Evolutionary conservation across 2,329 filamentous ascomycete species (phyloP), one percentile per base, ranked within the genome.

Genomic region (Colletotrichum musae): DNA sequence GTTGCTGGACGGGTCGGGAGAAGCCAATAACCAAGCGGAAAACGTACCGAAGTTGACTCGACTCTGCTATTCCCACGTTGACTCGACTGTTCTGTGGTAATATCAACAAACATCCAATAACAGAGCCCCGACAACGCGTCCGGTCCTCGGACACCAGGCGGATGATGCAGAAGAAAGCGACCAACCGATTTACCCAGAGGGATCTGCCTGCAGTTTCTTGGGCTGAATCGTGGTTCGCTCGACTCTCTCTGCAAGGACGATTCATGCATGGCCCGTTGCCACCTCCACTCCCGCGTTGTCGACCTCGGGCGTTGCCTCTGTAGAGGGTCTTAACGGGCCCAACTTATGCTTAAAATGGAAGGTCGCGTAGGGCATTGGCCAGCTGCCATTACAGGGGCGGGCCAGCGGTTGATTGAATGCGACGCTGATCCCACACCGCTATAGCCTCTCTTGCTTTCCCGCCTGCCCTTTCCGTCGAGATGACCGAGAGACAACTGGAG

Each of bases 311-410:
- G 60, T 51, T 43, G 21, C 61, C 59, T 59, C 56, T 43, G 18
- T 24, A 50, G 61, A 60, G 56, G 61, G 56, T 48, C 56, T 53
- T 59, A 57, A 50, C 9, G 16, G 39, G 15, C 15, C 41, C 50
- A 59, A 69, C 24, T 69, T 60, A 66, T 60, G 66, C 66, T 69
- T 69, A 66, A 65, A 66, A 18, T 58, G 66, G 66, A 69, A 69
- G 66, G 66, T 69, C 66, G 61, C 56, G 48, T 47, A 26, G 50
- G 28, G 51, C 56, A 65, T 60, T 60, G 54, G 66, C 13, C 12
- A 9, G 45, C 41, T 28, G 36, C 43, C 21, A 47, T 60, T 36
- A n/a, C 32, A 54, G 61, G 15, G 21, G 45, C 43, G 32, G 26
- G 26, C 43, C 16, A 45, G 43, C 6, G 24, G 48, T 69, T 65